phyloP scores from a whole-genome alignment of 1,284 basidiomycete species.

The Puccinia coronata region DNA sequence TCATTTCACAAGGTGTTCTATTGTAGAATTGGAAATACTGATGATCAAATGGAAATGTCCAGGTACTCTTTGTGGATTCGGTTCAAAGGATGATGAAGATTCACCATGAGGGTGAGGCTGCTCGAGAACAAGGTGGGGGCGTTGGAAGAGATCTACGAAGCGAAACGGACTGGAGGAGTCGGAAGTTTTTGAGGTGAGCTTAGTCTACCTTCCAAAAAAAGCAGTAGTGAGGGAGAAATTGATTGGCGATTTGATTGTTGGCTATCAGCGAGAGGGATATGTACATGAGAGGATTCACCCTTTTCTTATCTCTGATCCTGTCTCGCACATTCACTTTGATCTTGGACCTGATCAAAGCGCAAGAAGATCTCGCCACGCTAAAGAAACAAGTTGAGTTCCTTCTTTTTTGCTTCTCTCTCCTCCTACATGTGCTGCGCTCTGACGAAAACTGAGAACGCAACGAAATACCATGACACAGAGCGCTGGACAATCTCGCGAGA shows the following conservation, averaged over 20 bases:
- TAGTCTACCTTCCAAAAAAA: not conserved
- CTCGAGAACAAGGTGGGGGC: conserved; percentile 36
- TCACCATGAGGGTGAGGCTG: conserved; percentile 42
- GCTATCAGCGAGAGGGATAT: conserved; percentile 41
- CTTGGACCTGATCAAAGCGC: conserved; percentile 83
- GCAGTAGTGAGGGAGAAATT: not conserved
- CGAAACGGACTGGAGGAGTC: conserved; percentile 56
- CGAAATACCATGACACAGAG: not conserved
- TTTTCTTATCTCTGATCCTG: conserved; percentile 90
- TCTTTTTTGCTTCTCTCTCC: too few species aligned
- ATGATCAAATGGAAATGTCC: too few species aligned
- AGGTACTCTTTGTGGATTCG: conserved; percentile 48
- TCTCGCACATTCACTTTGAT: conserved; percentile 88
- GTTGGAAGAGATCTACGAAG: conserved; percentile 53
- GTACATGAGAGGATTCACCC: conserved; percentile 62
- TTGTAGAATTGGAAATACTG: too few species aligned
- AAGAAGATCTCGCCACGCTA: conserved; percentile 80
- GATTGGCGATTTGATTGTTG: not conserved
- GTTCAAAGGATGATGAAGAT: conserved; percentile 47
- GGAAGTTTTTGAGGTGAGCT: conserved; percentile 56
- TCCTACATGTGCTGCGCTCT: too few species aligned
- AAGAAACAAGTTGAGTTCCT: conserved; percentile 66
- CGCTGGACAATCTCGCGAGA: conserved; percentile 39
- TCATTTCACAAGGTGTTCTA: too few species aligned
- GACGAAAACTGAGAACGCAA: too few species aligned